Conservation (phyloP, 805 yeast species). For the Cyberlindnera veronae region DNA sequence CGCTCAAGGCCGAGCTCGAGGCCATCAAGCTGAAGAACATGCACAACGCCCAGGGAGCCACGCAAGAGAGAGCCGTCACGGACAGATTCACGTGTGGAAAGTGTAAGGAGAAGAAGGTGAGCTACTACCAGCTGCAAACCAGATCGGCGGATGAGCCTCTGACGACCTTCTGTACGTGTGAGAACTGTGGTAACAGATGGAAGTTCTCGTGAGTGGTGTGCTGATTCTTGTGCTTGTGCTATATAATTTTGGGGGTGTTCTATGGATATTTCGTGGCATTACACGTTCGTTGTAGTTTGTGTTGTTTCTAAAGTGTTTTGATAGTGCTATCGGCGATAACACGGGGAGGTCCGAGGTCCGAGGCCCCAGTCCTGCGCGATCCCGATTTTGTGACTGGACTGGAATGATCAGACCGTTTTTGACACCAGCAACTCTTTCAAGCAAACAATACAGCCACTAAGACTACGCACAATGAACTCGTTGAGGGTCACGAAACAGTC, state of each 20-base stretch:
- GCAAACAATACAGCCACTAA: too few relatives aligned
- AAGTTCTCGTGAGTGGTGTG: slow-evolving; percentile 66
- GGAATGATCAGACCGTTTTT: too few relatives aligned
- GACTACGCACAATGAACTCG: too few relatives aligned
- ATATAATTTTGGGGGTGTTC: background rate
- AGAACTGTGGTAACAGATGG: slow-evolving; percentile 97
- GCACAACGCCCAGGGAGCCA: slow-evolving; percentile 97
- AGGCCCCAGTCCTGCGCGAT: too few relatives aligned
- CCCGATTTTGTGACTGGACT: too few relatives aligned
- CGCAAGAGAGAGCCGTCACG: slow-evolving; percentile 91
- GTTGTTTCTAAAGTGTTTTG: too few relatives aligned
- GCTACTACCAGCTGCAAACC: slow-evolving; percentile 96
- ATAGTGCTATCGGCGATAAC: too few relatives aligned
- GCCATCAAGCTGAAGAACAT: slow-evolving; percentile 83
- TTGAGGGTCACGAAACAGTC: too few relatives aligned
- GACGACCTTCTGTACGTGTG: slow-evolving; percentile 97
- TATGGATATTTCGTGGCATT: background rate
- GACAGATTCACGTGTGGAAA: slow-evolving; percentile 97
- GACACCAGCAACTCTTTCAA: too few relatives aligned
- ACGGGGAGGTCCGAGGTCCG: too few relatives aligned
- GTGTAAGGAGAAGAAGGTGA: slow-evolving; percentile 95
- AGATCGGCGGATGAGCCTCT: slow-evolving; percentile 98
- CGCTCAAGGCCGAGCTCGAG: slow-evolving; percentile 79
- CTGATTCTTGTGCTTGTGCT: background rate
- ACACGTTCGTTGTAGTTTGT: too few relatives aligned